phyloP scores from a whole-genome alignment of 2,329 filamentous ascomycete species.

The Metarhizium guizhouense region DNA sequence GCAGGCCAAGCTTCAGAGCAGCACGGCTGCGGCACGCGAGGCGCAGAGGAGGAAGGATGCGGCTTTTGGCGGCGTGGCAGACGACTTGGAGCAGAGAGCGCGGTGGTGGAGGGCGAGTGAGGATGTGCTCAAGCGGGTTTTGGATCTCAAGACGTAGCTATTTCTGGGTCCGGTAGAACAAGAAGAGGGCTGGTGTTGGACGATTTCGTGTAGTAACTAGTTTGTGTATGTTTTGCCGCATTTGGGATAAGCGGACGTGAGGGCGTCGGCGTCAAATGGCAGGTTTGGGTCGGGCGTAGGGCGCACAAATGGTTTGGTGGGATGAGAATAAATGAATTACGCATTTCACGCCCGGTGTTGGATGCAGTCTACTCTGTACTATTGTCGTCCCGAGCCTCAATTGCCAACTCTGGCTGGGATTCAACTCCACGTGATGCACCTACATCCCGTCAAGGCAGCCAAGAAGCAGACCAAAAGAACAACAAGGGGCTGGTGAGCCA shows the following conservation, averaged over 20 bases:
- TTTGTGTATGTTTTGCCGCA: too few species aligned
- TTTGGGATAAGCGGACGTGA: too few species aligned
- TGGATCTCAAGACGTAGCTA: slow-evolving; percentile 43
- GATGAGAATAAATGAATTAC: too few species aligned
- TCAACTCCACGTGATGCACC: too few species aligned
- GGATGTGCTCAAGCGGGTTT: slow-evolving; percentile 49
- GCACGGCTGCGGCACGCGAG: slow-evolving; percentile 59
- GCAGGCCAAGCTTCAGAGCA: slow-evolving; percentile 57
- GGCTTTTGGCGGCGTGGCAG: slow-evolving; percentile 54
- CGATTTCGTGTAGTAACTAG: neutral
- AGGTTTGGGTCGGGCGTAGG: neutral
- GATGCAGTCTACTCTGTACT: too few species aligned
- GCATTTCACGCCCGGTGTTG: too few species aligned
- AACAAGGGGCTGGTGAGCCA: too few species aligned
- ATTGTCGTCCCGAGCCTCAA: too few species aligned
- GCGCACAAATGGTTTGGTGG: too few species aligned
- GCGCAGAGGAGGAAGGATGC: slow-evolving; percentile 60
- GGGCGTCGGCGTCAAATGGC: neutral
- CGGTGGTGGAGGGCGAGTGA: slow-evolving; percentile 69
- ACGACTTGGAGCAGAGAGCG: slow-evolving; percentile 67
- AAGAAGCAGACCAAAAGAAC: too few species aligned
- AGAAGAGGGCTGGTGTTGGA: neutral
- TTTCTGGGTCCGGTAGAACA: neutral
- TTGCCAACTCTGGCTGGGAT: too few species aligned
- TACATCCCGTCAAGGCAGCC: too few species aligned